Conservation (phyloP, 768 basidiomycete species). For the Sporobolomyces phaffii region DNA sequence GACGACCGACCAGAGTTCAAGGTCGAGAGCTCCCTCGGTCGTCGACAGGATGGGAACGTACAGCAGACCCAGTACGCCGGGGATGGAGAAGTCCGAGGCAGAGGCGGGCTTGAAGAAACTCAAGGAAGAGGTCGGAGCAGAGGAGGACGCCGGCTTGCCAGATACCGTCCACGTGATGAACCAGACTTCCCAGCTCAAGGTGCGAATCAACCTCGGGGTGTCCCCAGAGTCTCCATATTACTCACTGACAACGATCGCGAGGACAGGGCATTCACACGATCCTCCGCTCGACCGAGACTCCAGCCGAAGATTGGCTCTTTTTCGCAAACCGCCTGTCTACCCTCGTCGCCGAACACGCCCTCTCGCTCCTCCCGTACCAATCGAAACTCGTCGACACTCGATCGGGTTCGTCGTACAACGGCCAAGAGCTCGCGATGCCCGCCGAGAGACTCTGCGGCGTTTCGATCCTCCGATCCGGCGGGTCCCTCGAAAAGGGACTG, state of each 20-base stretch:
- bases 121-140: conserved; percentile 1
- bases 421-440: conserved; percentile 60
- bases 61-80: conserved; percentile 13
- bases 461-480: conserved; percentile 68
- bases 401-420: conserved; percentile 58
- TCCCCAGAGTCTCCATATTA: no score
- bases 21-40: neutral
- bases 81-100: conserved; percentile 3
- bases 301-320: conserved; percentile 83
- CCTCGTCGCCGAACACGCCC: conserved; percentile 72
- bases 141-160: conserved; percentile 31
- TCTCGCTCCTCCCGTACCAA: conserved; percentile 73
- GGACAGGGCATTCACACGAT: conserved; percentile 80
- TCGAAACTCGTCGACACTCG: conserved; percentile 53
- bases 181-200: conserved; percentile 73
- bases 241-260: no score
- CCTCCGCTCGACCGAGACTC: conserved; percentile 63
- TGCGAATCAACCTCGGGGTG: no score
- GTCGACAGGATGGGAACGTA: neutral
- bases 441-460: conserved; percentile 73
- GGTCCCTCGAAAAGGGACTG: conserved; percentile 85
- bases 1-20: conserved; percentile 14
- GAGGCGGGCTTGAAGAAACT: neutral
- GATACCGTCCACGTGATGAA: conserved; percentile 61
- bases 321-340: conserved; percentile 82